Evolutionary conservation across 768 basidiomycete species (phyloP), one percentile per base, ranked within the genome.

Genomic region (Mycena albidolilacea): DNA sequence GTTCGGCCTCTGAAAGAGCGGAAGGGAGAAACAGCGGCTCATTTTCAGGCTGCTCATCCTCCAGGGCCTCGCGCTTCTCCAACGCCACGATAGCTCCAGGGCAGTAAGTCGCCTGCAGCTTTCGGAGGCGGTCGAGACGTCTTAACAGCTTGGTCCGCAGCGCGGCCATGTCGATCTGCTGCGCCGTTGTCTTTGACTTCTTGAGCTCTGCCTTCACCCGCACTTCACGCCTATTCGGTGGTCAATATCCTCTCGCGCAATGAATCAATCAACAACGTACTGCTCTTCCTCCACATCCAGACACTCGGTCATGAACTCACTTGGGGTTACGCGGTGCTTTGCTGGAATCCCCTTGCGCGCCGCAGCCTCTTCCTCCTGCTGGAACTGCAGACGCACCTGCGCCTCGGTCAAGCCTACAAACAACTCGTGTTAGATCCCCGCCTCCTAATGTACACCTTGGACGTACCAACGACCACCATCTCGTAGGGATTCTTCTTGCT

Each of bases 121-220:
- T 63, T 5, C 62, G 62, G 17, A 63, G 30, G 4, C 23, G 43
- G 21, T 12, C 44, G 8, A 63, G 6, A 0, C 46, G 44, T 0
- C 44, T 43, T 17, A 21, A 35, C 21, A 63, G 62, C 1, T 8
- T 37, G 4, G 62, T 63, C 0, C 62, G 44, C 10, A 63, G 21
- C 3, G 23, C 23, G 6, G 12, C 11, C 62, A 63, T 46, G 23
- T 63, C 41, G 30, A 46, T 63, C 44, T 48, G 62, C 44, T 38
- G 38, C 6, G 10, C 60, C 10, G 60, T 61, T 19, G 19, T 69
- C 38, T 30, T 17, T 5, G 55, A 43, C 57, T 69, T 60, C 60
- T 69, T 69, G 35, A 61, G 58, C 46, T 77, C 71, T 7, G 73
- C 77, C 59, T 78, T 72, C 3, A 66, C 69, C 0, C 73, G 67